Evolutionary conservation across 106 monocot species (phyloP), one percentile per base, ranked within the genome.

Genomic region (Alisma plantagoaquatica): DNA sequence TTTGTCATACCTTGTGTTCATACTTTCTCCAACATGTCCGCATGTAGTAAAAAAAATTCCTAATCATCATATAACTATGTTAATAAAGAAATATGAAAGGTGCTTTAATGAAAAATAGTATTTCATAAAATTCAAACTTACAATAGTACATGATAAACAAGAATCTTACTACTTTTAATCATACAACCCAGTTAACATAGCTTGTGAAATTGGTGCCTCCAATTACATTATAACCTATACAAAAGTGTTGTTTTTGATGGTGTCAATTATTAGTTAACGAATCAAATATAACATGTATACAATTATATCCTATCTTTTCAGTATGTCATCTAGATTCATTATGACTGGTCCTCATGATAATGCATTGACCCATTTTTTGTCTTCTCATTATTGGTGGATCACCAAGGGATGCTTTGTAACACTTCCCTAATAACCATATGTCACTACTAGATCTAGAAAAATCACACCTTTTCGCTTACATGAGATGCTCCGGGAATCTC

Each of bases 131-230:
- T 7, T 24, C 24, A 27, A 21, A 19, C 42, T n/a, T 11, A 27
- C 17, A 45, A n/a, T 10, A 31, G 29, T 63, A 83, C 92, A 79
- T 98, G 98, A 14, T 89, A 81, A 64, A 98, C 81, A 70, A 98
- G 84, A 89, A 98, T 98, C 77, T 98, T 89, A 70, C 98, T 98
- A 73, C 98, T 90, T 79, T 90, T 76, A 24, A 98, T 90, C 98
- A 98, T 98, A 66, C 98, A 98, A 31, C 90, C 98, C 98, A 98
- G 53, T 78, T 75, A 21, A 89, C 90, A 77, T 98, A 89, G 75
- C 85, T 90, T 26, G 78, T 90, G 16, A 65, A 70, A 55, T 70
- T 77, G 12, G 78, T 59, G 46, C 90, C 85, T 47, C 51, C 78
- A 38, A 89, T 85, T 10, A 66, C 73, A 63, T 82, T 68, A 79